Evolutionary conservation across 495 filamentous ascomycete genomes (phyloP).

Genomic region (Talaromyces ruber): DNA sequence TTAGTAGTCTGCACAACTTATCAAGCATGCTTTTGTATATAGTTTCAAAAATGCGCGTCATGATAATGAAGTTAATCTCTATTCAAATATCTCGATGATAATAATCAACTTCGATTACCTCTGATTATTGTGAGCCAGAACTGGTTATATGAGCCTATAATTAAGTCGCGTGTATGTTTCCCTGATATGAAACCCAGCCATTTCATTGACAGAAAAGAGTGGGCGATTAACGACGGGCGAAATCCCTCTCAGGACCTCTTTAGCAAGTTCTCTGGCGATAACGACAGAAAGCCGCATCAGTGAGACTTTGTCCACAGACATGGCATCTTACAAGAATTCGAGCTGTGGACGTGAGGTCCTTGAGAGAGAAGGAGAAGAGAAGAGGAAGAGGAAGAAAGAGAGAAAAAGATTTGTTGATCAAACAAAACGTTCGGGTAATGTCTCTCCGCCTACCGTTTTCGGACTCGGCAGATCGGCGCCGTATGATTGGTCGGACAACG

Average conservation of each 20-base stretch:
- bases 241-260: constrained; percentile 36
- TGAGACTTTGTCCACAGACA: constrained; percentile 34
- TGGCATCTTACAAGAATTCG: constrained; percentile 35
- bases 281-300: constrained; percentile 44
- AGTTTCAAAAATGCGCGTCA: not conserved
- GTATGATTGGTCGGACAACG: constrained; percentile 25
- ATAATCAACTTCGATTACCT: not conserved
- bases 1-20: not conserved
- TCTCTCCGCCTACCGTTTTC: constrained; percentile 24
- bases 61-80: too few relatives aligned
- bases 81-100: not conserved
- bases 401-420: constrained; percentile 9
- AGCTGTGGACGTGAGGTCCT: constrained; percentile 39
- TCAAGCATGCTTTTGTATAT: not conserved
- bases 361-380: constrained; percentile 24
- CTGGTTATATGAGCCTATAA: too few relatives aligned
- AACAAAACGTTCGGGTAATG: not conserved
- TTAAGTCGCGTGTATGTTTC: constrained; percentile 24
- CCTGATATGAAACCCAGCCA: constrained; percentile 47
- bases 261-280: constrained; percentile 22
- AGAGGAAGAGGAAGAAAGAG: constrained; percentile 16
- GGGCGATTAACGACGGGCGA: constrained; percentile 52
- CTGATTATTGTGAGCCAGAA: too few relatives aligned
- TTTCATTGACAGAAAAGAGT: constrained; percentile 40
- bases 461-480: constrained; percentile 23